Evolutionary conservation across 345 rosid genomes (phyloP).

Genomic region (Heritiera littoralis): DNA sequence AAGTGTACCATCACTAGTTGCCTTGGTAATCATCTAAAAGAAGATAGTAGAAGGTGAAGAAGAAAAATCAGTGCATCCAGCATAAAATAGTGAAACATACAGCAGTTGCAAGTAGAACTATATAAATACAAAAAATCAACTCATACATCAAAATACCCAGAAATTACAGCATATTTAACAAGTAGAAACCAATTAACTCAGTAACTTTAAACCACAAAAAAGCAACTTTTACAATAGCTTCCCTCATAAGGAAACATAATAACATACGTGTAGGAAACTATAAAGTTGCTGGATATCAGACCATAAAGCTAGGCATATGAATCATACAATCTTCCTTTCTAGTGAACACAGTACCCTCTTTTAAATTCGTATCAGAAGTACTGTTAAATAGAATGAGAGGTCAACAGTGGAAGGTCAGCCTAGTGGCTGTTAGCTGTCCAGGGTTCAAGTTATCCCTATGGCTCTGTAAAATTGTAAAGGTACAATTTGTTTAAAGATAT

Average conservation of each 20-base stretch:
- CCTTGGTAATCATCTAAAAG: conserved; percentile 21
- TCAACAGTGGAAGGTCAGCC: not conserved
- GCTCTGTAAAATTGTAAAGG: not conserved
- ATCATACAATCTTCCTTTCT: conserved; percentile 8
- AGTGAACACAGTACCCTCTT: not conserved
- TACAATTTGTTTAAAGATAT: not conserved
- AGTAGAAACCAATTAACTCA: not conserved
- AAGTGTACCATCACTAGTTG: conserved; percentile 21
- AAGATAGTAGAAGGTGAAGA: conserved; percentile 1
- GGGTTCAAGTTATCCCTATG: not conserved
- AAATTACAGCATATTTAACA: conserved; percentile 17
- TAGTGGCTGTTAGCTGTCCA: not conserved
- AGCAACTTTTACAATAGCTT: not conserved
- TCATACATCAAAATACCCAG: conserved; percentile 2
- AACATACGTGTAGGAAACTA: not conserved
- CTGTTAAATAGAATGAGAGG: not conserved
- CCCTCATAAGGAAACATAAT: conserved; percentile 2
- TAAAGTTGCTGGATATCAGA: not conserved
- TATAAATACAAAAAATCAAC: not conserved
- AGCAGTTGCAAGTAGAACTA: not conserved
- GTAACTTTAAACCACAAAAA: not conserved
- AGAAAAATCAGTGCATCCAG: not conserved
- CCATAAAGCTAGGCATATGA: not conserved
- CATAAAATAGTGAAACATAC: not conserved
- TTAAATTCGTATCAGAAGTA: not conserved